Percentiles rank a stretch among this genome's conserved stretches.
Conservation (phyloP, 257 asterid genomes). For the Primulina tabacum region DNA sequence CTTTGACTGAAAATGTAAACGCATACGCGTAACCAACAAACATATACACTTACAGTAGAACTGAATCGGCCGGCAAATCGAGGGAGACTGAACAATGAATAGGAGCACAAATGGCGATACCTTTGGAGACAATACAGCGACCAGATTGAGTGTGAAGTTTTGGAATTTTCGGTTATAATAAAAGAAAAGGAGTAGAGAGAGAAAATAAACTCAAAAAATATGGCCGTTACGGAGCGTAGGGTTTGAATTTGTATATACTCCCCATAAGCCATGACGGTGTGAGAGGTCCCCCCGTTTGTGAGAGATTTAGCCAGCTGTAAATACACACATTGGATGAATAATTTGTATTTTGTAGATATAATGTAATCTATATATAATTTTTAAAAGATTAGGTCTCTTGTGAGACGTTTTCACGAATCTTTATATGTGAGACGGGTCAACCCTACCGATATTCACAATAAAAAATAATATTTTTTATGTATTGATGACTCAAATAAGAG, state of each 20-base stretch:
- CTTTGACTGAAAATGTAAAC: neutral
- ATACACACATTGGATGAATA: no score
- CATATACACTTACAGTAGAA: slow-evolving; percentile 30
- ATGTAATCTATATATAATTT: no score
- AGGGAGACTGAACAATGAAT: slow-evolving; percentile 20
- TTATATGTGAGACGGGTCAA: no score
- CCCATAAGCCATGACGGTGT: slow-evolving; percentile 26
- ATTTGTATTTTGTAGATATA: no score
- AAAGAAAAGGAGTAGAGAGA: slow-evolving; percentile 12
- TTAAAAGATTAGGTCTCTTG: no score
- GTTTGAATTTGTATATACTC: slow-evolving; percentile 36
- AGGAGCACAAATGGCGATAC: slow-evolving; percentile 34
- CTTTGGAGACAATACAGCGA: slow-evolving; percentile 17
- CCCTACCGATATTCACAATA: no score
- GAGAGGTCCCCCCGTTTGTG: slow-evolving; percentile 17
- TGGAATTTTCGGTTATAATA: slow-evolving; percentile 25
- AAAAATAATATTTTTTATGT: no score
- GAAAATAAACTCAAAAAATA: slow-evolving; percentile 17
- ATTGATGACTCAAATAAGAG: no score
- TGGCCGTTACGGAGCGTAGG: slow-evolving; percentile 56
- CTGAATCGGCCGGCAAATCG: slow-evolving; percentile 50
- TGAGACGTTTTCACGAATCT: no score
- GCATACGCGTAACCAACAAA: slow-evolving; percentile 10
- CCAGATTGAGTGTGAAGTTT: slow-evolving; percentile 29
- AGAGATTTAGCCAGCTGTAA: slow-evolving; percentile 36